phyloP scores from a whole-genome alignment of 108 stramenopile species.

The Cylindrotheca fusiformis region DNA sequence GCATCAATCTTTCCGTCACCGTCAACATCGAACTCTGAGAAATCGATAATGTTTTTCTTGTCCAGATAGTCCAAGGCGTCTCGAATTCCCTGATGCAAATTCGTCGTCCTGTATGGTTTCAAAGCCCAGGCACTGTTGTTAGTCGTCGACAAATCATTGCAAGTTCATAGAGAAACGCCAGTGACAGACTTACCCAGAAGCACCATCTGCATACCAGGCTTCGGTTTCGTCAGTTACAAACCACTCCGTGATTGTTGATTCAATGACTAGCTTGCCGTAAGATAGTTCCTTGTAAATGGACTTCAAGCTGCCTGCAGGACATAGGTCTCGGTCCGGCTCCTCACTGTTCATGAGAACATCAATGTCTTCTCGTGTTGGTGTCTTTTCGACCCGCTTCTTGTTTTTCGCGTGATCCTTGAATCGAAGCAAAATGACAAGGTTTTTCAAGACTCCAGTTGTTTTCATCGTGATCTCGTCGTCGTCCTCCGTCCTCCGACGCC shows the following conservation, averaged over 20 bases:
- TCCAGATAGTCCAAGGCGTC: conserved; percentile 16
- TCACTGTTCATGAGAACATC: conserved; percentile 26
- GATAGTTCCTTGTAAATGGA: conserved; percentile 30
- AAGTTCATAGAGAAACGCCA: background rate
- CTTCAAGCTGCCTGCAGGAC: conserved; percentile 31
- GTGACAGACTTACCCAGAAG: conserved; percentile 10
- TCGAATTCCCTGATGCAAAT: conserved; percentile 21
- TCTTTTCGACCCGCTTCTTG: conserved; percentile 7
- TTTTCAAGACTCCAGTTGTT: conserved; percentile 27
- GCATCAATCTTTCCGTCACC: conserved; percentile 52
- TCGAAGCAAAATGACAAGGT: conserved; percentile 25
- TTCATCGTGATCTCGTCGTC: too few species aligned
- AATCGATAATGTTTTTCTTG: conserved; percentile 5
- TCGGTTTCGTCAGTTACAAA: conserved; percentile 12
- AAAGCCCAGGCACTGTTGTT: background rate
- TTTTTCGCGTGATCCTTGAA: conserved; percentile 29
- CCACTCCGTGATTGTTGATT: conserved; percentile 32
- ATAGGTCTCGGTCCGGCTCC: conserved; percentile 10
- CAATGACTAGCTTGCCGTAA: conserved; percentile 27
- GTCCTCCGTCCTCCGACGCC: too few species aligned
- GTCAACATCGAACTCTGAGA: conserved; percentile 32
- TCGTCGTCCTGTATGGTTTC: background rate
- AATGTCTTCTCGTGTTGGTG: conserved; percentile 25
- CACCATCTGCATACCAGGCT: conserved; percentile 22
- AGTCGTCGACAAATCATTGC: background rate